Percentiles rank a stretch among this genome's conserved stretches.
phyloP scores from a whole-genome alignment of 1,284 basidiomycete genomes.

The Ganoderma sinense region DNA sequence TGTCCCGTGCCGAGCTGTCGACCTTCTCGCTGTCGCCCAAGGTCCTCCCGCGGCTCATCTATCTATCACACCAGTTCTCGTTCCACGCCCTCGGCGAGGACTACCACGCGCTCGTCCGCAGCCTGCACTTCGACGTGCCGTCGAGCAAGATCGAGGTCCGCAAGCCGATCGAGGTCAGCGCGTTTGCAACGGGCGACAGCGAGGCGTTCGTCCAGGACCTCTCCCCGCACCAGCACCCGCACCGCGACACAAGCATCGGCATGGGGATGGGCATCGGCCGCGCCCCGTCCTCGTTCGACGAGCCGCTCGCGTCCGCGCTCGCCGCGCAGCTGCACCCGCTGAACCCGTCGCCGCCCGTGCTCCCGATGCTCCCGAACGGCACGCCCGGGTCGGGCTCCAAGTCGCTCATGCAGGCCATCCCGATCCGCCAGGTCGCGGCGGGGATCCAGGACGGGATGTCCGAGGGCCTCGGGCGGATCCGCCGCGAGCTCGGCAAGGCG shows the following conservation, averaged over 20 bases:
- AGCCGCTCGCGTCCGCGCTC: constrained; percentile 79
- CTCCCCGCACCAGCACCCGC: constrained; percentile 29
- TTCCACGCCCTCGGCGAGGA: constrained; percentile 82
- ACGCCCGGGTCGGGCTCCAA: constrained; percentile 48
- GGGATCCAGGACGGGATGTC: constrained; percentile 65
- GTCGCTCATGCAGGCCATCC: constrained; percentile 60
- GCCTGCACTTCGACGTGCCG: constrained; percentile 68
- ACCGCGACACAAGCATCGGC: no score
- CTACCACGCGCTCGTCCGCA: constrained; percentile 79
- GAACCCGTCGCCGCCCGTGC: constrained; percentile 52
- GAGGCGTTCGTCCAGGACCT: constrained; percentile 65
- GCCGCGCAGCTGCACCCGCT: constrained; percentile 66
- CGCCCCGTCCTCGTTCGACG: constrained; percentile 72
- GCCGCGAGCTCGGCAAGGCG: constrained; percentile 61
- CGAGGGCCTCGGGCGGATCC: constrained; percentile 60
- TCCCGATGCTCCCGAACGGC: constrained; percentile 86
- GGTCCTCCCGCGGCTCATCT: constrained; percentile 76
- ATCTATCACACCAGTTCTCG: constrained; percentile 82
- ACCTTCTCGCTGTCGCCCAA: constrained; percentile 66
- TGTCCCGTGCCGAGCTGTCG: constrained; percentile 83
- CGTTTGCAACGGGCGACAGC: constrained; percentile 47
- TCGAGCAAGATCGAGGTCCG: constrained; percentile 74
- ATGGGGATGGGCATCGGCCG: constrained; percentile 43
- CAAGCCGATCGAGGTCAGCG: constrained; percentile 72
- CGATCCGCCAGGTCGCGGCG: constrained; percentile 58